A percentile compares a stretch with the other conserved stretches of the same genome.
Conservation (phyloP, 177 flowering plant genomes). For the Vitis hybrid region DNA sequence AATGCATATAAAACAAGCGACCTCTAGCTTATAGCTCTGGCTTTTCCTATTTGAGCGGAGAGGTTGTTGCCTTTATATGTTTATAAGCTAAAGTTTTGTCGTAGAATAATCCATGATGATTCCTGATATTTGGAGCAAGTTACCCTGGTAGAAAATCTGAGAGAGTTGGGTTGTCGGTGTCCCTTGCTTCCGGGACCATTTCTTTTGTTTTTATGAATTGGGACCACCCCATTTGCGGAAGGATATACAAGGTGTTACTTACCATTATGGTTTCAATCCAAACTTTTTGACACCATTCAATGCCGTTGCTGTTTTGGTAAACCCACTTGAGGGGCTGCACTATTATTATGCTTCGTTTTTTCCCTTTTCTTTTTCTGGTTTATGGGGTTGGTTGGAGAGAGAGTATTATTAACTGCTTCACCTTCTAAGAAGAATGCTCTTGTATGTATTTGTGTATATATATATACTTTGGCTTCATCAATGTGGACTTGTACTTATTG, state of each 20-base stretch:
- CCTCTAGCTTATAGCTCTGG: conserved; percentile 14
- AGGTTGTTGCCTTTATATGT: conserved; percentile 2
- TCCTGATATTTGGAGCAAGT: no score
- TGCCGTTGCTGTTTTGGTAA: not conserved
- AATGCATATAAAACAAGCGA: conserved; percentile 7
- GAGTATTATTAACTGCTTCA: no score
- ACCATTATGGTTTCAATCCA: not conserved
- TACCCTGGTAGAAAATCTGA: no score
- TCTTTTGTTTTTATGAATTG: not conserved
- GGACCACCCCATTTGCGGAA: not conserved
- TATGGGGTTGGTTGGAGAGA: no score
- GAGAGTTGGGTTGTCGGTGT: conserved; percentile 4
- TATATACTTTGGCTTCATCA: no score
- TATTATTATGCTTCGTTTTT: no score
- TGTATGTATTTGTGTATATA: no score
- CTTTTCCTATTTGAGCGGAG: conserved; percentile 7
- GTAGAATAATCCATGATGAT: conserved; percentile 1
- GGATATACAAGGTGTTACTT: not conserved
- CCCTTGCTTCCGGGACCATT: conserved; percentile 11
- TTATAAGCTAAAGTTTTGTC: not conserved
- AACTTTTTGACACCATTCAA: not conserved
- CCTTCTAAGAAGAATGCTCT: no score
- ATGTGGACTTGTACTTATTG: no score
- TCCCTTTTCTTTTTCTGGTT: no score
- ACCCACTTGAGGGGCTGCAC: not conserved